Conservation (phyloP, 805 yeast species). For the Metschnikowia anglica region DNA sequence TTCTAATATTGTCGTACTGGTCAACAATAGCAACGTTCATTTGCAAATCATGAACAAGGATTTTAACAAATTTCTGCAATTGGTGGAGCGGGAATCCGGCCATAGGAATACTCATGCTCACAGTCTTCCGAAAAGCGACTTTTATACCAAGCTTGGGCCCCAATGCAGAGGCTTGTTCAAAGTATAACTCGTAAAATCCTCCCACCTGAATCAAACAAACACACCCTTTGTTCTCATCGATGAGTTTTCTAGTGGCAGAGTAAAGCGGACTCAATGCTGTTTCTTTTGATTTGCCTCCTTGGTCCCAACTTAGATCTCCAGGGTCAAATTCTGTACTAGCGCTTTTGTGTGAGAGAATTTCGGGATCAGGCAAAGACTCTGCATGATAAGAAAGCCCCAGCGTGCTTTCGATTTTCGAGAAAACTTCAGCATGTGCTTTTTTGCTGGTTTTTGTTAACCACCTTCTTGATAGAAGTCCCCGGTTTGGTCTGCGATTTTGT, state of each 20-base stretch:
- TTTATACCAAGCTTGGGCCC: slow-evolving; percentile 73
- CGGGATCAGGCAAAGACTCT: background rate
- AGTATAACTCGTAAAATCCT: slow-evolving; percentile 82
- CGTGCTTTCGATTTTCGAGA: background rate
- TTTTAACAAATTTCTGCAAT: slow-evolving; percentile 68
- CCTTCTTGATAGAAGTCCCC: background rate
- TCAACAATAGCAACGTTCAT: slow-evolving; percentile 82
- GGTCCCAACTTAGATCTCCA: slow-evolving; percentile 31
- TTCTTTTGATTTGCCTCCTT: slow-evolving; percentile 38
- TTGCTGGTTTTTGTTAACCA: background rate
- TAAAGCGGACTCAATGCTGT: slow-evolving; percentile 37
- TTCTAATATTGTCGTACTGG: slow-evolving; percentile 42
- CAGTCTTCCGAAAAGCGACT: slow-evolving; percentile 56
- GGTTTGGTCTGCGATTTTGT: background rate
- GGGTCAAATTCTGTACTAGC: slow-evolving; percentile 5
- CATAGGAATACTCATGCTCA: slow-evolving; percentile 58
- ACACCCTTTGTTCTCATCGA: slow-evolving; percentile 37
- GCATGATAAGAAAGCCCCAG: background rate
- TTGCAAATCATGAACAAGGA: slow-evolving; percentile 67
- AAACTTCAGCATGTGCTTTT: background rate
- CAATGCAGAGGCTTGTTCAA: slow-evolving; percentile 77
- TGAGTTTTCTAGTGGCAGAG: slow-evolving; percentile 31
- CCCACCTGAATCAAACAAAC: slow-evolving; percentile 73
- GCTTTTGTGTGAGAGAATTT: background rate
- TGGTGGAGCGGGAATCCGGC: slow-evolving; percentile 86